phyloP scores from a whole-genome alignment of 805 yeast species.

The Torulaspora microellipsoides region DNA sequence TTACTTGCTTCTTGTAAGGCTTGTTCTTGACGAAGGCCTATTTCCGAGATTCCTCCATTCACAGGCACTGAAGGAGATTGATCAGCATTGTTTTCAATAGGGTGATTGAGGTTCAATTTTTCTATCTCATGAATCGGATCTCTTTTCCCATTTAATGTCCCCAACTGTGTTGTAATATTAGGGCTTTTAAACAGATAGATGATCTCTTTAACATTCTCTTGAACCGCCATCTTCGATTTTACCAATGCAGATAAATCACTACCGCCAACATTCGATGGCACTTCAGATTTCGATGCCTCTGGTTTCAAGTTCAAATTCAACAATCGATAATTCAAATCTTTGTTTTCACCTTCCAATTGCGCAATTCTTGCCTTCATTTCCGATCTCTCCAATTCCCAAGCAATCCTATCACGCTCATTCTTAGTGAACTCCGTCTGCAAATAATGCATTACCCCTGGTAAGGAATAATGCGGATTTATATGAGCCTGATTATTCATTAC shows the following conservation, averaged over 20 bases:
- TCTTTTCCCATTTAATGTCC: slow-evolving; percentile 21
- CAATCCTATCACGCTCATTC: slow-evolving; percentile 55
- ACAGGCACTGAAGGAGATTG: background rate
- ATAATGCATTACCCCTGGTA: slow-evolving; percentile 57
- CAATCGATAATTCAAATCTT: slow-evolving; percentile 30
- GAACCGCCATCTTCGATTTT: slow-evolving; percentile 28
- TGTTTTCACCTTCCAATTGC: slow-evolving; percentile 50
- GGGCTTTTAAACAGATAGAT: slow-evolving; percentile 33
- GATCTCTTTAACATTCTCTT: slow-evolving; percentile 35
- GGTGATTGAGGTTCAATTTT: slow-evolving; percentile 20
- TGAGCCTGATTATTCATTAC: slow-evolving; percentile 13
- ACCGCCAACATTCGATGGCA: background rate
- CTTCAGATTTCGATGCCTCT: background rate
- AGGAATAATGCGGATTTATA: slow-evolving; percentile 26
- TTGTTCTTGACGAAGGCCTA: slow-evolving; percentile 3
- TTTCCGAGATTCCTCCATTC: background rate
- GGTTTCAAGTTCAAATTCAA: slow-evolving; percentile 6
- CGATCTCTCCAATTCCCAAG: slow-evolving; percentile 56
- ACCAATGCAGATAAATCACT: slow-evolving; percentile 13
- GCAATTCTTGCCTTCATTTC: slow-evolving; percentile 54
- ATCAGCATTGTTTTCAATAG: background rate
- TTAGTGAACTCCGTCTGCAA: slow-evolving; percentile 59
- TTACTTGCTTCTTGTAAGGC: slow-evolving; percentile 4
- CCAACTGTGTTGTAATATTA: slow-evolving; percentile 23
- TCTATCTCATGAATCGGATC: slow-evolving; percentile 26